Evolutionary conservation across 805 yeast species (phyloP), one percentile per base, ranked within the genome.

Genomic region (Millerago galiae): DNA sequence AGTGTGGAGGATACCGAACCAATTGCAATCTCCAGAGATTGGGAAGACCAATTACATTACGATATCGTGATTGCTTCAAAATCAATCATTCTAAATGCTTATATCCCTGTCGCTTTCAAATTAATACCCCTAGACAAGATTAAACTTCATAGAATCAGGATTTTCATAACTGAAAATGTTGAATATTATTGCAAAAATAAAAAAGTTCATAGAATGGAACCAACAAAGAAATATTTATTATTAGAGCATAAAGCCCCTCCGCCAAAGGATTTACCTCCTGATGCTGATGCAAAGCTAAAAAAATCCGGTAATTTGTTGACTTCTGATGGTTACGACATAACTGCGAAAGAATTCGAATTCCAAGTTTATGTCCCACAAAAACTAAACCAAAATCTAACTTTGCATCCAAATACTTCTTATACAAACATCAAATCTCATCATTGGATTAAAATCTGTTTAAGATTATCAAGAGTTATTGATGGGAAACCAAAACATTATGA

Each of bases 1-100:
- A 84, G 88, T 33, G 73, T 83, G 18, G 98, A 93, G 59, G 91
- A 85, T 56, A 81, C 83, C 48, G 99, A 93, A 58, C 98, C 99
- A 0, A 91, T 93, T 41, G 85, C 88, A 5, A 88, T 93, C 30
- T 73, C 83, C 24, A 72, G 95, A 46, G 91, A 86, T 50, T 93
- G 99, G 99, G 98, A 91, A 60, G 89, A 86, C 58, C 87, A 85
- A 58, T 63, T 93, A 27, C 81, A 81, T 51, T 93, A 93, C 58
- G 97, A 93, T 56, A 88, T 93, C 35, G 79, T 89, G 15, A 81
- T 93, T 41, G 95, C 95, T 2, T 86, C 96, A 24, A 93, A 91
- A 60, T 81, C 89, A 24, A 79, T 93, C 41, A 81, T 95, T 8
- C 70, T 93, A 38, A 89, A 95, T 58, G 80, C 91, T 2, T 79